Evolutionary conservation across 306 rosid genomes (phyloP).

Genomic region (Pyrus betulifolia): DNA sequence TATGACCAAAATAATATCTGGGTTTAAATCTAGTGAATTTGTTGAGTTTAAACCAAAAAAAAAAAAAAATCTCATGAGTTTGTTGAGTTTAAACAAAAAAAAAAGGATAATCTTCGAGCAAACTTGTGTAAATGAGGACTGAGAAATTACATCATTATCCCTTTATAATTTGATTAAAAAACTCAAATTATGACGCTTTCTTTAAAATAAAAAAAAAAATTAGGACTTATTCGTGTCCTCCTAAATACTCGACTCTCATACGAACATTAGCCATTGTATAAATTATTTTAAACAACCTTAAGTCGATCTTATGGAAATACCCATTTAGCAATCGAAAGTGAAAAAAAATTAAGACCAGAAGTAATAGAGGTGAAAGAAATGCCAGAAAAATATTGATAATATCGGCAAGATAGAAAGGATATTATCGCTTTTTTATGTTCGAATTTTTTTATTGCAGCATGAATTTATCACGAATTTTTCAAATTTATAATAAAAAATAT

Average conservation of each 20-base stretch:
- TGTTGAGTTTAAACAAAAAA: too few species aligned
- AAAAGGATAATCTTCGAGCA: not conserved
- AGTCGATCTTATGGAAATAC: not conserved
- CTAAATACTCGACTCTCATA: not conserved
- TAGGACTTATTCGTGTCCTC: not conserved
- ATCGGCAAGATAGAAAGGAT: too few species aligned
- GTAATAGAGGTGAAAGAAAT: not conserved
- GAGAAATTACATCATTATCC: not conserved
- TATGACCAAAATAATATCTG: not conserved
- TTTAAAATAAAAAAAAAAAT: not conserved
- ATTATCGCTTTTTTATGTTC: not conserved
- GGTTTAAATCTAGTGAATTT: too few species aligned
- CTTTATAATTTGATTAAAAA: not conserved
- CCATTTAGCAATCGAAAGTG: not conserved
- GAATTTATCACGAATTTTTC: not conserved
- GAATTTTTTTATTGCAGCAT: not conserved
- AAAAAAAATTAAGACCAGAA: not conserved
- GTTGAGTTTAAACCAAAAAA: too few species aligned
- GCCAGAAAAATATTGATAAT: not conserved
- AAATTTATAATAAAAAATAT: too few species aligned
- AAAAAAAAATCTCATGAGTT: too few species aligned
- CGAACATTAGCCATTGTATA: not conserved
- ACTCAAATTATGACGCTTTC: not conserved
- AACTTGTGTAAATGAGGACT: too few species aligned
- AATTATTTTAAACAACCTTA: not conserved